phyloP scores from a whole-genome alignment of 164 flowering plant genomes.

The Amborella trichopoda region DNA sequence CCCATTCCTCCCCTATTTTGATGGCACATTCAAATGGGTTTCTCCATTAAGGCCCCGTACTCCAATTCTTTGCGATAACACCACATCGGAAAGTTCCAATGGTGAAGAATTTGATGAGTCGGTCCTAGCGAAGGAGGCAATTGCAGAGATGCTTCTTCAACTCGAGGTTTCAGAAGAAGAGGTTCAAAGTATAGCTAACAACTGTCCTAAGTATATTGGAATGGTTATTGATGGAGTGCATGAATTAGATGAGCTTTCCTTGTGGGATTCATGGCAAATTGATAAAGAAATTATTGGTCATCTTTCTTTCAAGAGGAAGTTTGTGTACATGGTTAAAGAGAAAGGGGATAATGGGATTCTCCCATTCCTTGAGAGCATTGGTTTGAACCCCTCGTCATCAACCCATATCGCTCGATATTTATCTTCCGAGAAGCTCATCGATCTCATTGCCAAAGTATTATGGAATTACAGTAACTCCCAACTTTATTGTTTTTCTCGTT shows the following conservation, averaged over 20 bases:
- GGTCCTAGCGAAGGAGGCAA: constrained; percentile 29
- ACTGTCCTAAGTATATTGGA: constrained; percentile 42
- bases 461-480: too few species aligned
- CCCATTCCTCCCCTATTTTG: too few species aligned
- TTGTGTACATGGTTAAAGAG: constrained; percentile 44
- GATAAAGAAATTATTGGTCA: constrained; percentile 9
- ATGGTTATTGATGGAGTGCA: constrained; percentile 53
- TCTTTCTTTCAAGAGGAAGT: constrained; percentile 36
- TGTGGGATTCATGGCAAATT: constrained; percentile 32
- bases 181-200: constrained; percentile 25
- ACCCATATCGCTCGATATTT: constrained; percentile 48
- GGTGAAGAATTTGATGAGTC: constrained; percentile 5
- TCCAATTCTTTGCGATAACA: too few species aligned
- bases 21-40: too few species aligned
- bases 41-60: too few species aligned
- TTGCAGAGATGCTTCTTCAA: constrained; percentile 32
- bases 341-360: constrained; percentile 71
- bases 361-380: constrained; percentile 78
- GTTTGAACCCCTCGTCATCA: constrained; percentile 46
- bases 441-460: constrained; percentile 46
- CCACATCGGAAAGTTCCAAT: too few species aligned
- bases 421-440: constrained; percentile 31
- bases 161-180: constrained; percentile 33
- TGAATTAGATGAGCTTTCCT: constrained; percentile 55
- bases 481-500: too few species aligned